These are phyloP conservation scores for Podaxis sp. DNA, from an alignment of 768 basidiomycete species.

Conservation along the genomic window DNA sequence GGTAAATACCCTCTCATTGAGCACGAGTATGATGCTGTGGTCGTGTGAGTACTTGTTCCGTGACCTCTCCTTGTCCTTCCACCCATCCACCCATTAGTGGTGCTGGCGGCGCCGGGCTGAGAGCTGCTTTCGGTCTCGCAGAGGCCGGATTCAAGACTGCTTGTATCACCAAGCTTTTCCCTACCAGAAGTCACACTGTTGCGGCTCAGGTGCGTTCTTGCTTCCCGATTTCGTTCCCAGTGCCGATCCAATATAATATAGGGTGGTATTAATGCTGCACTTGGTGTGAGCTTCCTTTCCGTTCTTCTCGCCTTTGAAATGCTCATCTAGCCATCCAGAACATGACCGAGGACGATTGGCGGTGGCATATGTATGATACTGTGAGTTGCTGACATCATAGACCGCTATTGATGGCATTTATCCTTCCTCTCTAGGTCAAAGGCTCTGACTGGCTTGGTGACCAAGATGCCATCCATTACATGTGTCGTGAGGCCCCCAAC, in stretches of 20 bases:
- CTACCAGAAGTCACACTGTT: slow-evolving; percentile 97
- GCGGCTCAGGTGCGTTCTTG: slow-evolving; percentile 76
- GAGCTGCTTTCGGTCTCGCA: slow-evolving; percentile 97
- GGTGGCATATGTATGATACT: slow-evolving; percentile 98
- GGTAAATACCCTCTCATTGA: slow-evolving; percentile 97
- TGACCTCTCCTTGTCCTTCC: slow-evolving; percentile 5
- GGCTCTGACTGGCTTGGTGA: slow-evolving; percentile 99
- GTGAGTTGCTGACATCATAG: slow-evolving; percentile 37
- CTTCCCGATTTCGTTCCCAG: not conserved
- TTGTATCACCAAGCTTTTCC: slow-evolving; percentile 98
- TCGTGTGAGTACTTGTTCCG: slow-evolving; percentile 72
- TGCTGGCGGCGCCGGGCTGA: slow-evolving; percentile 96
- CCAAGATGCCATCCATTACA: slow-evolving; percentile 99
- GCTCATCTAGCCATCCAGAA: slow-evolving; percentile 45
- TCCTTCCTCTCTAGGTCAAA: slow-evolving; percentile 67
- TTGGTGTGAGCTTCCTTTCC: slow-evolving; percentile 59
- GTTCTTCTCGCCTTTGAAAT: slow-evolving; percentile 1
- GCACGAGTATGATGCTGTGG: slow-evolving; percentile 98
- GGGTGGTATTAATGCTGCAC: slow-evolving; percentile 98
- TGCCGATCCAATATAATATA: slow-evolving; percentile 24
- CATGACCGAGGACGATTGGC: slow-evolving; percentile 99
- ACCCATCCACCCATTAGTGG: slow-evolving; percentile 47
- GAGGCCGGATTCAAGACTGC: slow-evolving; percentile 99
- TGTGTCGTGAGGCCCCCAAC: slow-evolving; percentile 95
- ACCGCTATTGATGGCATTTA: slow-evolving; percentile 14